These are phyloP conservation scores for Pseudopediastrum boryanum DNA, from an alignment of 139 green algal species.

Conservation along the genomic window DNA sequence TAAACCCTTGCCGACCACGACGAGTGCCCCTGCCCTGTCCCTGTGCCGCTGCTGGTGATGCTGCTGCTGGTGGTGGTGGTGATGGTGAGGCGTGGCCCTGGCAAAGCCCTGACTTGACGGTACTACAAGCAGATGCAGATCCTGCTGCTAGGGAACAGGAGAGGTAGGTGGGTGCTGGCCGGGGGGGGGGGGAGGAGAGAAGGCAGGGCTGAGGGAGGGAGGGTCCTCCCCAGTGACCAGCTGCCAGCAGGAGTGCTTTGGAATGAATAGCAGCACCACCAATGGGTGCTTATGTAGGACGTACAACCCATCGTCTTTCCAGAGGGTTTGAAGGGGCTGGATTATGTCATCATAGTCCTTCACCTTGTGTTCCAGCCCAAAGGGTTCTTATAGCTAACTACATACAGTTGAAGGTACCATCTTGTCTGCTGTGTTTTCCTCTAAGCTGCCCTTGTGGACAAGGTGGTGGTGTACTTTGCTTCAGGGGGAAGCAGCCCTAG, in stretches of 20 bases:
- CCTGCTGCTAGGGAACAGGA: background rate
- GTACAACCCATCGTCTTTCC: no score
- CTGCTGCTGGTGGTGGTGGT: no score
- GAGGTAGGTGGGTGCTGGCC: slow-evolving; percentile 2
- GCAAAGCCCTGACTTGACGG: slow-evolving; percentile 26
- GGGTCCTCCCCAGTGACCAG: no score
- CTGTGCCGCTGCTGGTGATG: no score
- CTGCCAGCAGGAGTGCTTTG: no score
- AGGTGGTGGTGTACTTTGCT: slow-evolving; percentile 77
- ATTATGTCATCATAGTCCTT: background rate
- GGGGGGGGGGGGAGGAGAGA: background rate
- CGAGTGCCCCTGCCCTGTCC: no score
- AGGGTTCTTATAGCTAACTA: background rate
- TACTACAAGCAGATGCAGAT: no score
- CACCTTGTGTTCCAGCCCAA: background rate
- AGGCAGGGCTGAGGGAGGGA: background rate
- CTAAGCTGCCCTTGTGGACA: slow-evolving; percentile 61
- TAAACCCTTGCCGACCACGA: no score
- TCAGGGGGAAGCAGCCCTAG: no score
- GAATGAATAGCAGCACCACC: background rate
- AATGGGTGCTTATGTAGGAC: background rate
- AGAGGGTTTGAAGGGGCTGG: no score
- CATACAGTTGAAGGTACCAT: background rate
- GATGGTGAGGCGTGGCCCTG: slow-evolving; percentile 6
- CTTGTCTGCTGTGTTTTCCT: slow-evolving; percentile 39